Percentiles rank a stretch among this genome's conserved stretches.
These are phyloP conservation scores for Cordyceps javanica DNA, from an alignment of 2,329 filamentous ascomycete genomes.

Conservation along the genomic window DNA sequence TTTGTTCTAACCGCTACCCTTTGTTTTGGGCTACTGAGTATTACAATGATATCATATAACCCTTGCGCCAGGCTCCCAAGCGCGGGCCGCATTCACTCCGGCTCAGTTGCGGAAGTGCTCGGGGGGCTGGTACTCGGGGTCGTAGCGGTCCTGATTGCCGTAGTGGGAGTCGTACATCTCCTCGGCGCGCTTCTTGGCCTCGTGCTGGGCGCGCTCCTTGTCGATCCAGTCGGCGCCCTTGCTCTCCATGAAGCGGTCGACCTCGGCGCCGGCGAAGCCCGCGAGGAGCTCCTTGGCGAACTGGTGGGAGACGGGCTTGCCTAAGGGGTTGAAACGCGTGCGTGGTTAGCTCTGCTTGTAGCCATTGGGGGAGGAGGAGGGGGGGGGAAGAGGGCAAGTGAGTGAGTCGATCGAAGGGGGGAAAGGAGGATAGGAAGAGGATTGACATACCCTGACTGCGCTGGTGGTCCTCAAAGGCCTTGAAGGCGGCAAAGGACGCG, in stretches of 20 bases:
- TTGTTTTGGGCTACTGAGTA: too few species aligned
- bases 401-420: too few species aligned
- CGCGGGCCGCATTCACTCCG: too few species aligned
- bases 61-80: too few species aligned
- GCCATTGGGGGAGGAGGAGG: too few species aligned
- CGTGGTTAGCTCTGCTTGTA: too few species aligned
- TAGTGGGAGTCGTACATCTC: constrained; percentile 60
- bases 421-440: neutral
- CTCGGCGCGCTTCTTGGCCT: constrained; percentile 53
- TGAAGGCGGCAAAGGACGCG: constrained; percentile 74
- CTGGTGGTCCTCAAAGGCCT: constrained; percentile 71
- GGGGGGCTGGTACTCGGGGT: constrained; percentile 32
- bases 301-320: constrained; percentile 58
- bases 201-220: constrained; percentile 50
- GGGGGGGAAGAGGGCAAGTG: neutral
- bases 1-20: too few species aligned
- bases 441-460: constrained; percentile 57
- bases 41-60: too few species aligned
- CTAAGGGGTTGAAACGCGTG: neutral
- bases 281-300: constrained; percentile 75
- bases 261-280: constrained; percentile 65
- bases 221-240: constrained; percentile 59
- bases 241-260: constrained; percentile 69
- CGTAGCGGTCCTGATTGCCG: constrained; percentile 43
- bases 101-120: constrained; percentile 5